These are phyloP conservation scores for Clarireedia monteithiana DNA, from an alignment of 2,329 filamentous ascomycete species.

Conservation along the genomic window DNA sequence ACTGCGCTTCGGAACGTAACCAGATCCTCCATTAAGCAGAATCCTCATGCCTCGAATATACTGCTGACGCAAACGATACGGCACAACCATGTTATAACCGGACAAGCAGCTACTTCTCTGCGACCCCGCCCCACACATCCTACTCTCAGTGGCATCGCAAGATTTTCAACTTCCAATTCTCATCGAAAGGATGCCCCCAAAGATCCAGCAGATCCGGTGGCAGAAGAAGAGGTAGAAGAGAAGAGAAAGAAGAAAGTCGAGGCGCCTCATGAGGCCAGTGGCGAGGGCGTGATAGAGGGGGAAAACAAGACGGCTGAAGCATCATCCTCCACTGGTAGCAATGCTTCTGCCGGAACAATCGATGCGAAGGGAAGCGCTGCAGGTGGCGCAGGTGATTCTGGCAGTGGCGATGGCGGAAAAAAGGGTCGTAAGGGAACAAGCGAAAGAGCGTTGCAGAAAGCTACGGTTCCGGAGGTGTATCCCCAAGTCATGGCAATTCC, in stretches of 20 bases:
- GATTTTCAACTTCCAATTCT: constrained; percentile 42
- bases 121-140: constrained; percentile 50
- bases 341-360: constrained; percentile 21
- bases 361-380: constrained; percentile 25
- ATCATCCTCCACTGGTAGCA: constrained; percentile 16
- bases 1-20: constrained; percentile 36
- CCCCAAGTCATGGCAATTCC: constrained; percentile 97
- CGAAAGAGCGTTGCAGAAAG: constrained; percentile 79
- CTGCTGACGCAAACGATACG: constrained; percentile 19
- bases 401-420: constrained; percentile 53
- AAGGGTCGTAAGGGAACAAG: constrained; percentile 59
- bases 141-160: constrained; percentile 33
- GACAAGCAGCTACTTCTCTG: constrained; percentile 55
- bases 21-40: constrained; percentile 13
- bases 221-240: constrained; percentile 35
- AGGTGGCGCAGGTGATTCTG: constrained; percentile 24
- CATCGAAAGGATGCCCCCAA: constrained; percentile 35
- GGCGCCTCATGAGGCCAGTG: constrained; percentile 31
- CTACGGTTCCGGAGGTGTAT: constrained; percentile 87
- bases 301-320: constrained; percentile 23
- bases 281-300: constrained; percentile 36
- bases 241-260: constrained; percentile 27
- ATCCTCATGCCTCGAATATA: constrained; percentile 14
- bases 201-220: constrained; percentile 33
- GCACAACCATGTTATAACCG: constrained; percentile 40